Conservation (phyloP, 192 early-diverging fungal genomes). For the Backusella sp. region DNA sequence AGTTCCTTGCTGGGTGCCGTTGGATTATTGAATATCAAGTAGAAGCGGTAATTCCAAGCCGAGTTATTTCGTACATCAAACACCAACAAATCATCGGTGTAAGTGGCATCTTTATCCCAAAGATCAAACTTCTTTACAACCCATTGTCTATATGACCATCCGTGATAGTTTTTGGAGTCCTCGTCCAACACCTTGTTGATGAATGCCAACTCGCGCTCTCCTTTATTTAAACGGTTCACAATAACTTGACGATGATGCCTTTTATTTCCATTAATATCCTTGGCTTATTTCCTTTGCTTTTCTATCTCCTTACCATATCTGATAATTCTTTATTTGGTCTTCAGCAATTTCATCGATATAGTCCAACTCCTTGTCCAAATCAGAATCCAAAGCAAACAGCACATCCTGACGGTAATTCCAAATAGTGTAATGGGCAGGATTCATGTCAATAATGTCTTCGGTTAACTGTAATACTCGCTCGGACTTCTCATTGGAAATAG, state of each 20-base stretch:
- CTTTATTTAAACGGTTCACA: constrained; percentile 54
- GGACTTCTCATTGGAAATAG: constrained; percentile 66
- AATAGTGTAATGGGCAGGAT: constrained; percentile 93
- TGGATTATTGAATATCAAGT: constrained; percentile 54
- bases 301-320: constrained; percentile 72
- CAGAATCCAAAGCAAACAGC: constrained; percentile 62
- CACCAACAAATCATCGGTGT: constrained; percentile 68
- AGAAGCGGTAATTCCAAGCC: constrained; percentile 98
- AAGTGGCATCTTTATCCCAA: constrained; percentile 80
- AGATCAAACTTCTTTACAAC: constrained; percentile 68
- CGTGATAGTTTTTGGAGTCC: constrained; percentile 98
- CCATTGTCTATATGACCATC: constrained; percentile 94
- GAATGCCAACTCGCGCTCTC: constrained; percentile 68
- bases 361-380: constrained; percentile 72
- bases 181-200: constrained; percentile 64
- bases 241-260: constrained; percentile 86
- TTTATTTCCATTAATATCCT: background rate
- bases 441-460: constrained; percentile 72
- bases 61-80: constrained; percentile 96
- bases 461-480: constrained; percentile 84
- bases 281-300: background rate
- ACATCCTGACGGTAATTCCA: constrained; percentile 92
- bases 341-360: constrained; percentile 72
- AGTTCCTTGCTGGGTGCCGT: constrained; percentile 38
- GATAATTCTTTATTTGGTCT: constrained; percentile 91